Base-by-base conservation (phyloP, 2,329 filamentous ascomycete species). In the Falciphora oryzae region DNA sequence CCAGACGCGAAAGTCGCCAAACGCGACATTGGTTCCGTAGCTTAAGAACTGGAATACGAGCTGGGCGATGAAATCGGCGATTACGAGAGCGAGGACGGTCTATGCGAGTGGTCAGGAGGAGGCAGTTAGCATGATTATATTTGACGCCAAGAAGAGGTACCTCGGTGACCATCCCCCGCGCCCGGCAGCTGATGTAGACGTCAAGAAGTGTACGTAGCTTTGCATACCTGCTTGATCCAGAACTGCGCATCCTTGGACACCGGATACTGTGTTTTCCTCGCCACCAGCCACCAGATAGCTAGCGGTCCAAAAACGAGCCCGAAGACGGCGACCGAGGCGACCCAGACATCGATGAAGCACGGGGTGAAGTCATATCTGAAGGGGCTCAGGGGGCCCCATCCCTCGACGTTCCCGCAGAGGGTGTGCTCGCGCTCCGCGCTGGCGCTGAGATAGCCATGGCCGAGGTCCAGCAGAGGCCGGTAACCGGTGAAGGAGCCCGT, bases 301-400 rank as follows among this genome's bases (percentile, higher is more conserved):
- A 88, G 82, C 10, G 87, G 83, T 65, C 95, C 95, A 68, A 89
- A 83, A 29, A 97, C 64, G 29, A 97, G 81, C 22, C 94, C 93
- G 79, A 89, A 96, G 18, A 82, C 83, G 11, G 92, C 91, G 32
- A 97, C 91, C 1, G 83, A 79, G 44, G 90, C 86, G 66, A 98
- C 86, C 86, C 92, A 93, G 28, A 96, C 86, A 75, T 99, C 96
- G 71, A 98, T 88, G 74, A 99, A 99, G 80, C 95, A 99, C 57
- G 95, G 94, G 22, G 95, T 98, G 72, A 99, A 93, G 79, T 99
- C 95, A 77, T 92, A 97, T 75, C 94, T 85, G 69, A 88, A 83
- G 50, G 89, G 88, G 77, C 93, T 97, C 74, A 99, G 75, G 28
- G 95, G 95, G 1, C 96, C 96, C 95, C 95, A 99, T 72, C 95